Evolutionary conservation across 2,329 filamentous ascomycete species (phyloP), one percentile per base, ranked within the genome.

Genomic region (Mycosphaerella arachidis): DNA sequence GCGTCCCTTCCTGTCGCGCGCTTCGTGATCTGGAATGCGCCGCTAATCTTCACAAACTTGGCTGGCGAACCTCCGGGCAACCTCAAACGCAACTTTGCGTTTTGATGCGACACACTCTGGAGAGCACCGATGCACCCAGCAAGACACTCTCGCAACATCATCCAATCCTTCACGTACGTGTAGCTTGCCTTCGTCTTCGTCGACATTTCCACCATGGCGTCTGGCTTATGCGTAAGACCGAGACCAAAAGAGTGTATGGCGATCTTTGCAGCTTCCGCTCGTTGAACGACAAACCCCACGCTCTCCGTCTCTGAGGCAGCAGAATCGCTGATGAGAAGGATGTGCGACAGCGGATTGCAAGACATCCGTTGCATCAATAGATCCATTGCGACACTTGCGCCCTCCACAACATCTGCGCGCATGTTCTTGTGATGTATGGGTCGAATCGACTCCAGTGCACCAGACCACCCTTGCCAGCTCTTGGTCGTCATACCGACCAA

Each of bases 161-260:
- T 97, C 94, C 94, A 99, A 75, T 99, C 94, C 77, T 97, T 99
- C 67, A 99, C 92, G 70, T 97, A 99, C 1, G 92, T 95, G 72
- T 97, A 99, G 1, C 92, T 95, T 4, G 92, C 94, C 78, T 97
- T 99, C 3, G 94, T 99, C 62, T 92, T 85, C 6, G 90, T 94
- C 0, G 94, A 97, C 12, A 99, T 80, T 76, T 97, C 93, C 64
- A 99, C 96, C 92, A 99, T 96, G 0, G 92, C 97, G 72, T 99
- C 94, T 5, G 94, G 94, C 77, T 97, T 97, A 77, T 99, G 94
- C 0, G 93, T 97, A 80, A 97, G 86, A 55, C 94, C 94, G 18
- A 99, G 83, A 35, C 94, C 94, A 69, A 99, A 99, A 0, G 94
- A 97, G 75, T 97, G 92, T 57, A 99, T 96, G 12, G 91, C 87